Base-by-base conservation (phyloP, 2,329 filamentous ascomycete genomes). In the Hortaea sp. region DNA sequence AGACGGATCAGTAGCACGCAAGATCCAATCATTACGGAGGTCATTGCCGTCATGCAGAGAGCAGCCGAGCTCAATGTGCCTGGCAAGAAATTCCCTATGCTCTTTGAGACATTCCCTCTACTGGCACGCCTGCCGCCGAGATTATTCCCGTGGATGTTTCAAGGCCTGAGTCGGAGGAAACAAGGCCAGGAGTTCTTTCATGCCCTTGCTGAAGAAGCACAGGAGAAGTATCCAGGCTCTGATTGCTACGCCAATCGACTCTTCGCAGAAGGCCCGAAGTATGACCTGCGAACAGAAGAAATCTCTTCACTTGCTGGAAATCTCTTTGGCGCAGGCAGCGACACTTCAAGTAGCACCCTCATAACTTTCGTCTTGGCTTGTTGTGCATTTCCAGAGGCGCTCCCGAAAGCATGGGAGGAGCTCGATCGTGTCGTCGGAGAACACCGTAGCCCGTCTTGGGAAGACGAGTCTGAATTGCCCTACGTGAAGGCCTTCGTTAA, bases 401-500 rank as follows among this genome's bases (percentile, higher is more conserved):
- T 74, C 3, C 45, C 53, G 1, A 54, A 52, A 29, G 62, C 58
- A 20, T 60, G 57, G 55, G 60, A 59, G 39, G 63, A 67, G 49
- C 52, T 67, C 11, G 63, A 67, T 50, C 49, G 53, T 2, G 58
- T 66, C 5, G 59, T 64, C 42, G 64, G 63, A 20, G 49, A 51
- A 34, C 50, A 59, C 35, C 57, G 62, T 5, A 60, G 57, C 41
- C 65, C 61, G 11, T 55, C 51, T 2, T 66, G 59, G 52, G 56
- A 60, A 6, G 63, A 67, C 2, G 82, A 87, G 59, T 81, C 86
- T 56, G 83, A 83, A 55, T 72, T 86, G 0, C 78, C 80, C 0
- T 89, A 88, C 59, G 68, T 88, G 44, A 84, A 81, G 0, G 85
- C 84, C 0, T 65, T 89, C 11, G 82, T 85, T 46, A 87, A 87